These are phyloP conservation scores for Podosphaera xanthii DNA, from an alignment of 2,329 filamentous ascomycete species.

Conservation along the genomic window DNA sequence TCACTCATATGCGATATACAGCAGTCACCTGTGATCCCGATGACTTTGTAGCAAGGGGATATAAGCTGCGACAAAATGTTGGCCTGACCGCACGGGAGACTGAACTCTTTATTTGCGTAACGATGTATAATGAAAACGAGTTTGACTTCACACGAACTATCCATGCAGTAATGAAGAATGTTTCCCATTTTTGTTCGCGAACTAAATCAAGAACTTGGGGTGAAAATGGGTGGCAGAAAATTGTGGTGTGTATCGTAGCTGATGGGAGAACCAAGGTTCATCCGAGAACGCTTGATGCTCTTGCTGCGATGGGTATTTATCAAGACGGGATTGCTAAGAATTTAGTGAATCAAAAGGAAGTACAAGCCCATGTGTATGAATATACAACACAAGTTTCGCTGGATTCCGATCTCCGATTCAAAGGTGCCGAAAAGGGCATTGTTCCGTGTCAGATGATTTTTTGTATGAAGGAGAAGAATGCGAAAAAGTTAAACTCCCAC, in stretches of 20 bases:
- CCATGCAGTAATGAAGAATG: constrained; percentile 97
- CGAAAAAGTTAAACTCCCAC: constrained; percentile 94
- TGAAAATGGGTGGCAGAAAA: constrained; percentile 95
- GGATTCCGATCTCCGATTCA: constrained; percentile 91
- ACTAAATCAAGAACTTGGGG: constrained; percentile 91
- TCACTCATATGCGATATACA: constrained; percentile 97
- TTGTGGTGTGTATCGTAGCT: constrained; percentile 89
- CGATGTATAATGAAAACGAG: constrained; percentile 99
- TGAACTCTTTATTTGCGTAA: constrained; percentile 87
- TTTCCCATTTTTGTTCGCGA: constrained; percentile 84
- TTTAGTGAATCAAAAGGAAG: constrained; percentile 83
- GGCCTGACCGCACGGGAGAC: constrained; percentile 68
- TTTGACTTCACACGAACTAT: constrained; percentile 92
- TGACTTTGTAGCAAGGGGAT: constrained; percentile 71
- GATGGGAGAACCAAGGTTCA: constrained; percentile 89
- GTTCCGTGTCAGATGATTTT: constrained; percentile 97
- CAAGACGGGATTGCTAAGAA: constrained; percentile 98
- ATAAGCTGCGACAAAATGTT: constrained; percentile 81
- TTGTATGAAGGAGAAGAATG: constrained; percentile 92
- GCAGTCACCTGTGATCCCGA: constrained; percentile 96
- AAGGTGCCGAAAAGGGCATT: constrained; percentile 96
- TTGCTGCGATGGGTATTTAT: constrained; percentile 94
- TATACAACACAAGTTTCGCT: constrained; percentile 97
- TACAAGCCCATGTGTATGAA: constrained; percentile 93
- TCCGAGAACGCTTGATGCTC: constrained; percentile 72